Conservation (phyloP, 1,284 basidiomycete genomes). For the Violaceomyces palustris region DNA sequence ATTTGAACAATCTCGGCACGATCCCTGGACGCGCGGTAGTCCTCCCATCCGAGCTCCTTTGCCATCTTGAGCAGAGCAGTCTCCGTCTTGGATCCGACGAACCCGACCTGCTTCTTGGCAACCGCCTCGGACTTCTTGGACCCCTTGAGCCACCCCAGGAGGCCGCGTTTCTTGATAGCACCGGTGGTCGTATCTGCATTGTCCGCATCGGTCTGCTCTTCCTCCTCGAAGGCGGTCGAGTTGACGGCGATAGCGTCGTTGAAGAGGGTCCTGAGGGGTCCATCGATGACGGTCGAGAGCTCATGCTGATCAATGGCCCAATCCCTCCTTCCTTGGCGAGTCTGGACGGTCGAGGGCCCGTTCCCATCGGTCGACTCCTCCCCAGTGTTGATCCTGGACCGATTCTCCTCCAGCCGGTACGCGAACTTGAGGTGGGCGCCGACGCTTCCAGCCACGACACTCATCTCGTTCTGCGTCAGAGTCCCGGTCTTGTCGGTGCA, state of each 20-base stretch:
- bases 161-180: slow-evolving; percentile 18
- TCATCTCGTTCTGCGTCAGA: slow-evolving; percentile 86
- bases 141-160: slow-evolving; percentile 15
- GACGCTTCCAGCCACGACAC: slow-evolving; percentile 88
- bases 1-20: slow-evolving; percentile 71
- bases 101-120: slow-evolving; percentile 55
- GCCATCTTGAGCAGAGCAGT: slow-evolving; percentile 85
- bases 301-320: slow-evolving; percentile 77
- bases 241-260: slow-evolving; percentile 86
- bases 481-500: slow-evolving; percentile 90
- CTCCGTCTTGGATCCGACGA: slow-evolving; percentile 95
- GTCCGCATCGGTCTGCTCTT: slow-evolving; percentile 55
- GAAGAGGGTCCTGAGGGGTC: slow-evolving; percentile 65
- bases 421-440: slow-evolving; percentile 93
- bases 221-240: slow-evolving; percentile 75
- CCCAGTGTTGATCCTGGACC: slow-evolving; percentile 68
- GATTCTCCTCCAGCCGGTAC: slow-evolving; percentile 69
- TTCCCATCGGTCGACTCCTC: slow-evolving; percentile 28
- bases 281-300: slow-evolving; percentile 59
- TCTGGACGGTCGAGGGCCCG: neutral
- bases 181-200: slow-evolving; percentile 8
- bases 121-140: slow-evolving; percentile 12
- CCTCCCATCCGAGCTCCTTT: slow-evolving; percentile 75
- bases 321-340: slow-evolving; percentile 56
- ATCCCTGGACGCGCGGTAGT: slow-evolving; percentile 69